Conservation (phyloP, 2,329 filamentous ascomycete genomes). For the Neonectria magnoliae region DNA sequence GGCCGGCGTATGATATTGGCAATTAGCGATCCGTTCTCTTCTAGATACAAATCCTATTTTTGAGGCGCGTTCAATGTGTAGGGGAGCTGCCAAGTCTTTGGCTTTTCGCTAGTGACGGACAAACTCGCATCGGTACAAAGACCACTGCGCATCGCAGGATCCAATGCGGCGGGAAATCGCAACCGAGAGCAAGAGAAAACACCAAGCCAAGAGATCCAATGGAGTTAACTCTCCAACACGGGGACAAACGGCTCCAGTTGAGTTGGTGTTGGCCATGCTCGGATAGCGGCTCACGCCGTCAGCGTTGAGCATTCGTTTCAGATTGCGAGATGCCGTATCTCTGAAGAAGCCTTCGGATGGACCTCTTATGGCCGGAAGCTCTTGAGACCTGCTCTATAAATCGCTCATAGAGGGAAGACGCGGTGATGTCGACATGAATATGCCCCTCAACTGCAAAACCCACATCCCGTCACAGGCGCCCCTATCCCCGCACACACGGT, state of each 20-base stretch:
- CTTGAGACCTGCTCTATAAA: constrained; percentile 6
- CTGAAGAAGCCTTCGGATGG: neutral
- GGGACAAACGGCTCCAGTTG: neutral
- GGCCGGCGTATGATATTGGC: neutral
- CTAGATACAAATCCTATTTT: neutral
- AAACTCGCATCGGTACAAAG: neutral
- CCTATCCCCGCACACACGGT: constrained; percentile 25
- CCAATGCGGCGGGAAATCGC: neutral
- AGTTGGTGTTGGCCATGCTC: neutral
- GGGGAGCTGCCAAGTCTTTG: neutral
- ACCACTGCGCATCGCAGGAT: neutral
- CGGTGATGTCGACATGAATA: constrained; percentile 20
- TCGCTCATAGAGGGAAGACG: constrained; percentile 9
- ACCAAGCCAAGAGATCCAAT: neutral
- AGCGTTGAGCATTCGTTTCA: constrained; percentile 4
- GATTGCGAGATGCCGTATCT: neutral
- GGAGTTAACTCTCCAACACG: neutral
- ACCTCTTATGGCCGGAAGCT: neutral
- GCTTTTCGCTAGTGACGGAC: neutral
- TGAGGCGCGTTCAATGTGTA: neutral
- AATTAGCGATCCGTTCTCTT: neutral
- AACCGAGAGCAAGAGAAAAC: neutral
- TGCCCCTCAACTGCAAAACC: constrained; percentile 16
- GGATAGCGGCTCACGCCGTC: neutral
- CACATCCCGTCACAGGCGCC: constrained; percentile 22